Conservation (phyloP, 2,329 filamentous ascomycete genomes). For the Grosmannia huntii region DNA sequence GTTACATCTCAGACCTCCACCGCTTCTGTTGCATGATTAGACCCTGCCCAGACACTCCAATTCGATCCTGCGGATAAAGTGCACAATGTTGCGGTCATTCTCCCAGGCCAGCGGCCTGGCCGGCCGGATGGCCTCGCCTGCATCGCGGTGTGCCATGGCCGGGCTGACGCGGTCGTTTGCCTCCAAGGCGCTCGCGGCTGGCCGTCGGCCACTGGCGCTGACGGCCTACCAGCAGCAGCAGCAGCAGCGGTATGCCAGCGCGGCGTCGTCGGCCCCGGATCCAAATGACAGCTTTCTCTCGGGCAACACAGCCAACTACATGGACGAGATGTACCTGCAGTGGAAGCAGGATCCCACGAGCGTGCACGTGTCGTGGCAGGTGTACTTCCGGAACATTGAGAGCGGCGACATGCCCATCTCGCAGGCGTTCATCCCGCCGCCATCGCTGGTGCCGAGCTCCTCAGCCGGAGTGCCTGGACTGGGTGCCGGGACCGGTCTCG, state of each 20-base stretch:
- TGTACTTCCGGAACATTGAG: constrained; percentile 99
- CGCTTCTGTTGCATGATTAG: background rate
- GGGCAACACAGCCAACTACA: constrained; percentile 95
- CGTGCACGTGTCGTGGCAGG: constrained; percentile 96
- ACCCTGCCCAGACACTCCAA: background rate
- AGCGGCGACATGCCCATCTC: constrained; percentile 94
- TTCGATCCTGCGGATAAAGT: background rate
- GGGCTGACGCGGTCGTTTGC: constrained; percentile 3
- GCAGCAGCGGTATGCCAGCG: constrained; percentile 42
- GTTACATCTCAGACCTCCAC: background rate
- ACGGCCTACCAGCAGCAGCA: constrained; percentile 32
- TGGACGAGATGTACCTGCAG: constrained; percentile 98
- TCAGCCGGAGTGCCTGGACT: constrained; percentile 65
- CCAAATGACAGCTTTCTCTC: constrained; percentile 93
- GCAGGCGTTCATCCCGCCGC: constrained; percentile 91
- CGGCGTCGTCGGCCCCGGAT: constrained; percentile 48
- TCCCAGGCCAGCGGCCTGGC: constrained; percentile 9
- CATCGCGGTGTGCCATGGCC: constrained; percentile 3
- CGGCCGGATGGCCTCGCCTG: constrained; percentile 4
- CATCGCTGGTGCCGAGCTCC: constrained; percentile 74
- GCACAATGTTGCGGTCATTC: constrained; percentile 11
- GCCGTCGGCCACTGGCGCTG: constrained; percentile 37
- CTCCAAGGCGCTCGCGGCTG: constrained; percentile 21
- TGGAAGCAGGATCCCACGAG: constrained; percentile 91
- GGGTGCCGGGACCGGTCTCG: constrained; percentile 48